Base-by-base conservation (phyloP, 2,329 filamentous ascomycete species). In the Tolypocladium endophyticum region DNA sequence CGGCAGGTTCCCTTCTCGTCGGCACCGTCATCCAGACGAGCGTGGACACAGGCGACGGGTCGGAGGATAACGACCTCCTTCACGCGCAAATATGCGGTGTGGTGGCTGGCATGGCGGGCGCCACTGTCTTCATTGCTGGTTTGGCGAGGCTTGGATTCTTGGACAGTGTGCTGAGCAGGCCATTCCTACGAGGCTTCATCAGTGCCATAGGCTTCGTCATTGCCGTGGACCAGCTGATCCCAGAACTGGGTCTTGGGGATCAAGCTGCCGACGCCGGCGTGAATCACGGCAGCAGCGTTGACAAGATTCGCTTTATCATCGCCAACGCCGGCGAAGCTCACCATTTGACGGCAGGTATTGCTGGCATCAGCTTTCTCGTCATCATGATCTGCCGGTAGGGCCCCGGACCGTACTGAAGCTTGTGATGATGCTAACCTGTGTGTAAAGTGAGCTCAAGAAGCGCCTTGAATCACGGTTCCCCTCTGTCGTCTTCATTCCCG, bases 131-230 rank as follows among this genome's bases (percentile, higher is more conserved):
- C n/a, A 79, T 91, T 56, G 91, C 92, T 18, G 94, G 94, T 0
- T 71, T 96, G 33, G 89, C 89, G 30, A 83, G 94, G 18, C 77
- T 99, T 4, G 94, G 94, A 0, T 99, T 97, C 68, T 74, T 99
- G 62, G 94, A 99, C 70, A 96, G 91, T 68, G 92, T 99, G 14
- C 81, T 99, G 41, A 97, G 92, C 66, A 83, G 91, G 39, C 94
- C 94, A 0, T 97, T 99, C 67, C 76, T 97, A 59, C 82, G 94
- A 61, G 94, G 94, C 0, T 99, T 99, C 76, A 97, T 99, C 74
- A 96, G 90, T 60, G 94, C 94, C 57, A 95, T 99, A 70, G 94
- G 94, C 56, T 90, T 97, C 59, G 92, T 97, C 64, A 97, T 99
- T 70, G 86, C 95, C 45, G 90, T 97, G 41, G 94, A 97, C 72